Conservation (phyloP, 768 basidiomycete genomes). For the Steccherinum ochraceum region DNA sequence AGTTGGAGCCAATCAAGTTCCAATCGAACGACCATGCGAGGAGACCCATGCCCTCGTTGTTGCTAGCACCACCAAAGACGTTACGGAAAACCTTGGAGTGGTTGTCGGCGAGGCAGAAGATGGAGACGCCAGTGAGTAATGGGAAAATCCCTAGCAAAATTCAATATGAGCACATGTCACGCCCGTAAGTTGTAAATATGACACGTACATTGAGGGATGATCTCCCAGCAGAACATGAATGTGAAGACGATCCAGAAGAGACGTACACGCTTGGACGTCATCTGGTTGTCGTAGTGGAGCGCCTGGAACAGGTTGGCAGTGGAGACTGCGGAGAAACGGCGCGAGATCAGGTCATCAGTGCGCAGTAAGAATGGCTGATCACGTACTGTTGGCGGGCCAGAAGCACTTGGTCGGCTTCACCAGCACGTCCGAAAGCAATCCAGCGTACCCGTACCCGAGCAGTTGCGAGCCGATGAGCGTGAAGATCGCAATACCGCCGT, state of each 20-base stretch:
- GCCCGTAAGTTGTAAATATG: constrained; percentile 15
- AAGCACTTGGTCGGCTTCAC: constrained; percentile 42
- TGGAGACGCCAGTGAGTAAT: constrained; percentile 26
- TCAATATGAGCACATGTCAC: neutral
- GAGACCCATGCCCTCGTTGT: constrained; percentile 53
- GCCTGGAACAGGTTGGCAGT: constrained; percentile 27
- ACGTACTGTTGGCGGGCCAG: constrained; percentile 24
- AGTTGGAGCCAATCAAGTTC: constrained; percentile 47
- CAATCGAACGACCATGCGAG: constrained; percentile 58
- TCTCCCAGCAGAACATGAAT: constrained; percentile 28
- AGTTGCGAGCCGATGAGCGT: constrained; percentile 29
- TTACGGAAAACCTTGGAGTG: constrained; percentile 18
- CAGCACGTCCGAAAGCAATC: constrained; percentile 35
- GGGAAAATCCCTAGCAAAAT: constrained; percentile 28
- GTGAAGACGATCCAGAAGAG: constrained; percentile 34
- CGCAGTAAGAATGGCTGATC: neutral
- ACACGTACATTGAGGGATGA: constrained; percentile 34
- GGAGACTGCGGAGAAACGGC: constrained; percentile 16
- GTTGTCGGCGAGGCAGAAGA: constrained; percentile 32
- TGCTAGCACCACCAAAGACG: constrained; percentile 31
- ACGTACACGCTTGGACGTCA: constrained; percentile 31
- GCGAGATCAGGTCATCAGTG: neutral
- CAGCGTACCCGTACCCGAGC: constrained; percentile 29
- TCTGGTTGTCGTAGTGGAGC: constrained; percentile 30
- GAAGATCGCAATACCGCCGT: constrained; percentile 27